Conservation (phyloP, 2,329 filamentous ascomycete genomes). For the Corinectria fuckeliana region DNA sequence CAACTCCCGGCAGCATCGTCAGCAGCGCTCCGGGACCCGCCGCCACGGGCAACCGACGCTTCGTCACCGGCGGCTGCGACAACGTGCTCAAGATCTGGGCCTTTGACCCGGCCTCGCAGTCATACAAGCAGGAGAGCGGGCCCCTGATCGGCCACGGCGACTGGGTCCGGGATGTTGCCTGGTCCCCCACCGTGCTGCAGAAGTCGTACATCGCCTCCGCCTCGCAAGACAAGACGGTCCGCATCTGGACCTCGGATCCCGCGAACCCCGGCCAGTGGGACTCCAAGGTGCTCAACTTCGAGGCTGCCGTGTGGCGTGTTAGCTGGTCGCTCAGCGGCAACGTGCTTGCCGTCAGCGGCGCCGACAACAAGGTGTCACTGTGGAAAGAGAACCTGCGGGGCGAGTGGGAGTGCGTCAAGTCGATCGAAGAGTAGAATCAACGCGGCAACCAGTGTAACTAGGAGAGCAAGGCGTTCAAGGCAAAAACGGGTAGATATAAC, state of each 20-base stretch:
- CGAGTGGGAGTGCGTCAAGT: conserved; percentile 97
- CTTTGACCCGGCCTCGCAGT: conserved; percentile 69
- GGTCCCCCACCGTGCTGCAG: conserved; percentile 92
- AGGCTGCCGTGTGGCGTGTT: conserved; percentile 90
- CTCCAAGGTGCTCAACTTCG: conserved; percentile 84
- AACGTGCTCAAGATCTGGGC: conserved; percentile 94
- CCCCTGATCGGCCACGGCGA: conserved; percentile 83
- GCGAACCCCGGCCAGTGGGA: conserved; percentile 76
- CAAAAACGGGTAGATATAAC: conserved; percentile 38
- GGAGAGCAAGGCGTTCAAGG: conserved; percentile 47
- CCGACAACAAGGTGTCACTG: conserved; percentile 94
- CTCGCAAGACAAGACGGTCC: conserved; percentile 94
- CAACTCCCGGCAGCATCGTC: conserved; percentile 82
- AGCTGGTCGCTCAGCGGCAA: conserved; percentile 99
- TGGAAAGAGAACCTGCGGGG: conserved; percentile 99
- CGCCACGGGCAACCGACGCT: conserved; percentile 73
- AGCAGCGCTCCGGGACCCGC: conserved; percentile 70
- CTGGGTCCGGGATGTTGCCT: conserved; percentile 97
- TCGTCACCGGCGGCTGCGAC: conserved; percentile 94
- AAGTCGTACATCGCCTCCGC: conserved; percentile 97
- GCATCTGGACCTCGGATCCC: conserved; percentile 87
- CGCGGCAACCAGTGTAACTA: conserved; percentile 47
- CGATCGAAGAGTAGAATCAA: conserved; percentile 78
- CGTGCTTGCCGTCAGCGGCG: conserved; percentile 89
- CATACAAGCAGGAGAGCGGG: conserved; percentile 67